Conservation (phyloP, 331 rosid species). For the Rhamnella rubrinervis region DNA sequence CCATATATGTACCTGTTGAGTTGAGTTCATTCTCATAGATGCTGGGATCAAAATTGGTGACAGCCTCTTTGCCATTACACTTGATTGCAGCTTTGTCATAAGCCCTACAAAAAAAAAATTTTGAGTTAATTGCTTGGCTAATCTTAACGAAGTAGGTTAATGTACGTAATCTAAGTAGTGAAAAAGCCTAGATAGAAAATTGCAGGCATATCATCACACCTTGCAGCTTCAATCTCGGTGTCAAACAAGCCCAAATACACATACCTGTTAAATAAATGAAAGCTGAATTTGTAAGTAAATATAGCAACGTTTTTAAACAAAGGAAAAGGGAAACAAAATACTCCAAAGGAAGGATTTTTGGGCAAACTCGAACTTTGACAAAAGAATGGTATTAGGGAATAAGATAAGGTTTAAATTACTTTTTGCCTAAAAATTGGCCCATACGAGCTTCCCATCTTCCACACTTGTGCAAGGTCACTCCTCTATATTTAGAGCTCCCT, state of each 20-base stretch:
- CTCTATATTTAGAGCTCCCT: constrained; percentile 98
- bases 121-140: too few relatives aligned
- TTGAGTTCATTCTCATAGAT: constrained; percentile 78
- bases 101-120: constrained; percentile 46
- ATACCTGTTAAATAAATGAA: constrained; percentile 48
- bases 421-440: constrained; percentile 98
- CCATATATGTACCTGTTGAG: constrained; percentile 43
- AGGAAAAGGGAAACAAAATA: neutral
- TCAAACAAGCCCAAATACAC: constrained; percentile 94
- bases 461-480: constrained; percentile 95
- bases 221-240: constrained; percentile 93
- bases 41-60: constrained; percentile 94
- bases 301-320: neutral
- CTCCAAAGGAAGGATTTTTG: neutral
- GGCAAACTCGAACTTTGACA: too few relatives aligned
- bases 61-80: constrained; percentile 96
- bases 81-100: constrained; percentile 98
- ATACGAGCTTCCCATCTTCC: constrained; percentile 99
- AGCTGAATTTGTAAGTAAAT: neutral
- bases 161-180: too few relatives aligned
- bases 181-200: too few relatives aligned
- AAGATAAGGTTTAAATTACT: constrained; percentile 36
- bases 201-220: constrained; percentile 35
- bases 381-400: neutral
- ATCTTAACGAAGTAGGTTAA: too few relatives aligned